Conservation (phyloP, 345 rosid genomes). For the Euclidium syriacum region DNA sequence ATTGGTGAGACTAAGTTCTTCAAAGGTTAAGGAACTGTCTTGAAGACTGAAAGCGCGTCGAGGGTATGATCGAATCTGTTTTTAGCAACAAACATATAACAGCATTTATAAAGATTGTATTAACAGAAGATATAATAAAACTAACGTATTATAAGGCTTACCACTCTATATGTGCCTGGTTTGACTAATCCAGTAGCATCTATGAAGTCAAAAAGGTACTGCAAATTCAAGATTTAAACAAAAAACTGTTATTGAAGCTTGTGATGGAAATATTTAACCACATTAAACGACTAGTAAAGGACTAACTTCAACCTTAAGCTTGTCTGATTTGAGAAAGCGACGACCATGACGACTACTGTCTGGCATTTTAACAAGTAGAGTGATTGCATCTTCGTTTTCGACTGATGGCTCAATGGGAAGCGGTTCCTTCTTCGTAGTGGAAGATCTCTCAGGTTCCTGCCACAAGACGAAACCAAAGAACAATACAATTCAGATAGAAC, state of each 20-base stretch:
- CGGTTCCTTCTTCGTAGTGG: constrained; percentile 33
- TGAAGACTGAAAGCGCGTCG: constrained; percentile 45
- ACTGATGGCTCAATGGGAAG: constrained; percentile 61
- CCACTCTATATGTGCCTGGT: constrained; percentile 71
- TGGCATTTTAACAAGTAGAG: constrained; percentile 69
- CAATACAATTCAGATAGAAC: not conserved
- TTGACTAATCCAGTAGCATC: constrained; percentile 53
- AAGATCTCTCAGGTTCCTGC: constrained; percentile 41
- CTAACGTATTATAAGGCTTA: constrained; percentile 30
- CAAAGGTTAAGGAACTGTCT: constrained; percentile 50
- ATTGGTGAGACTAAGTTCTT: constrained; percentile 61
- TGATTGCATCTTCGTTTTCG: constrained; percentile 54
- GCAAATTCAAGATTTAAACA: constrained; percentile 19
- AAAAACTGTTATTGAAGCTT: constrained; percentile 24
- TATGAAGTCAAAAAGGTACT: constrained; percentile 74
- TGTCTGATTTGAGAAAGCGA: constrained; percentile 74
- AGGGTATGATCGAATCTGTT: constrained; percentile 79
- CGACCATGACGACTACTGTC: constrained; percentile 78
- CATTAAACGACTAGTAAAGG: not conserved
- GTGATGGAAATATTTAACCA: not conserved
- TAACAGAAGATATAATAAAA: not conserved
- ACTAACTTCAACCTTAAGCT: constrained; percentile 58
- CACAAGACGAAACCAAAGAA: not conserved
- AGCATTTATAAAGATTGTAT: not conserved
- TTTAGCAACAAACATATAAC: constrained; percentile 23